Evolutionary conservation across 768 basidiomycete species (phyloP).

Genomic region (Collybia sp.): DNA sequence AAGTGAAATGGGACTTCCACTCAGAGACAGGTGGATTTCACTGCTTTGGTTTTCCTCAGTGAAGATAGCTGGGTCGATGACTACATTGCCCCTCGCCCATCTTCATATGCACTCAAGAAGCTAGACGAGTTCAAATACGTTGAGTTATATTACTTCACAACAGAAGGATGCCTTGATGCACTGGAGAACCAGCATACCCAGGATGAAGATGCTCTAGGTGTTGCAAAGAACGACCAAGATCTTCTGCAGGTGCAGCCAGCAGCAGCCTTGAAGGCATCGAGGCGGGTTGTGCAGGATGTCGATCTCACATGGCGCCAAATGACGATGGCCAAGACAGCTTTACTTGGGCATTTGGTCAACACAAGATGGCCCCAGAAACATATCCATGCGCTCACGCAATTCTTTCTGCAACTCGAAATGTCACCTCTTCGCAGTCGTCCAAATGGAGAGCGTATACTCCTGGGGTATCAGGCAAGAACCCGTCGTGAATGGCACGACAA

Average conservation of each 20-base stretch:
- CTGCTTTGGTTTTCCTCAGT: too few relatives aligned
- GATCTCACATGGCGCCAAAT: slow-evolving; percentile 15
- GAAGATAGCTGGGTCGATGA: background rate
- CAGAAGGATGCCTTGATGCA: slow-evolving; percentile 5
- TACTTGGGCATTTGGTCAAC: too few relatives aligned
- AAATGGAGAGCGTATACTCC: slow-evolving; percentile 3
- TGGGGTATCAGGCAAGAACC: slow-evolving; percentile 7
- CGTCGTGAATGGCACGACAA: slow-evolving; percentile 9
- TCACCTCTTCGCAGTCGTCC: slow-evolving; percentile 1
- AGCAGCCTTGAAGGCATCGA: slow-evolving; percentile 12
- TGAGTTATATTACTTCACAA: slow-evolving; percentile 8
- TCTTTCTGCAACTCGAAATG: slow-evolving; percentile 10
- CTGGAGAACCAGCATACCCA: background rate
- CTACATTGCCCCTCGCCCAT: slow-evolving; percentile 2
- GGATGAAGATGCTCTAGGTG: slow-evolving; percentile 6
- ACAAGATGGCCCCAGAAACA: slow-evolving; percentile 6
- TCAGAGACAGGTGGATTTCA: too few relatives aligned
- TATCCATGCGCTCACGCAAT: slow-evolving; percentile 3
- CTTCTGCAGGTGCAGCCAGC: slow-evolving; percentile 6
- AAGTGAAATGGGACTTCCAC: background rate
- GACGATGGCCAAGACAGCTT: slow-evolving; percentile 8
- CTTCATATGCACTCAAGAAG: slow-evolving; percentile 7
- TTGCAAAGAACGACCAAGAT: slow-evolving; percentile 7
- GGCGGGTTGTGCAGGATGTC: slow-evolving; percentile 5
- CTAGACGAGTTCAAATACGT: slow-evolving; percentile 10